phyloP scores from a whole-genome alignment of 2,329 filamentous ascomycete species.

The Ceratocystis papillata region DNA sequence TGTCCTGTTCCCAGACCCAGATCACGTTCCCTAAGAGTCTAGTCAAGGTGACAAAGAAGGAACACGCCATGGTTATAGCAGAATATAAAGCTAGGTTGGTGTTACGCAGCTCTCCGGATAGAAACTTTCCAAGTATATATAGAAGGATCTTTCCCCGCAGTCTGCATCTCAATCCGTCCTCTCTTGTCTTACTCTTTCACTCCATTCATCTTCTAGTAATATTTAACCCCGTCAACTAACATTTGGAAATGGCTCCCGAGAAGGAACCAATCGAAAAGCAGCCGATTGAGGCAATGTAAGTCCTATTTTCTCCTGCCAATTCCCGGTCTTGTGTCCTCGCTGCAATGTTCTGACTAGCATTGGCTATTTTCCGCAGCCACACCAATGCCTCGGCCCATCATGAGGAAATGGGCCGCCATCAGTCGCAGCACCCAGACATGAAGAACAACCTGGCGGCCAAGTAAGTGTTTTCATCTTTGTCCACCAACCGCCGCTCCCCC shows the following conservation, averaged over 20 bases:
- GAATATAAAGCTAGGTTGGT: neutral
- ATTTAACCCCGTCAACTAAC: neutral
- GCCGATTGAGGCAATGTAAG: neutral
- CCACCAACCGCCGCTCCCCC: neutral
- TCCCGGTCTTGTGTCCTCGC: too few species aligned
- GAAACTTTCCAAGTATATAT: neutral
- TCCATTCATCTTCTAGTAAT: neutral
- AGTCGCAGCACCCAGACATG: constrained; percentile 24
- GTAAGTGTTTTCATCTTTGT: constrained; percentile 30
- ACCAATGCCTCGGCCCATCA: constrained; percentile 25
- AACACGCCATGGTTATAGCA: too few species aligned
- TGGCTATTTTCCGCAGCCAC: constrained; percentile 5
- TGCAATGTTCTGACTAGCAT: neutral
- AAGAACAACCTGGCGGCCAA: constrained; percentile 36
- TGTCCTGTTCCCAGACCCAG: too few species aligned
- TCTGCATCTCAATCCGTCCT: neutral
- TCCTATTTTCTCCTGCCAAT: neutral
- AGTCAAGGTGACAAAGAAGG: too few species aligned
- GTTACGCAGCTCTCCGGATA: neutral
- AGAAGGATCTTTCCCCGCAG: constrained; percentile 4
- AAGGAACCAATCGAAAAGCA: neutral
- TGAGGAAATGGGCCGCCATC: neutral
- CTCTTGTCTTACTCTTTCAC: neutral
- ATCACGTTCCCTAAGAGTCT: too few species aligned
- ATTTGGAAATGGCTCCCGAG: neutral